Conservation (phyloP, 176 grass and related monocot species). For the Coix lacrymajobi region DNA sequence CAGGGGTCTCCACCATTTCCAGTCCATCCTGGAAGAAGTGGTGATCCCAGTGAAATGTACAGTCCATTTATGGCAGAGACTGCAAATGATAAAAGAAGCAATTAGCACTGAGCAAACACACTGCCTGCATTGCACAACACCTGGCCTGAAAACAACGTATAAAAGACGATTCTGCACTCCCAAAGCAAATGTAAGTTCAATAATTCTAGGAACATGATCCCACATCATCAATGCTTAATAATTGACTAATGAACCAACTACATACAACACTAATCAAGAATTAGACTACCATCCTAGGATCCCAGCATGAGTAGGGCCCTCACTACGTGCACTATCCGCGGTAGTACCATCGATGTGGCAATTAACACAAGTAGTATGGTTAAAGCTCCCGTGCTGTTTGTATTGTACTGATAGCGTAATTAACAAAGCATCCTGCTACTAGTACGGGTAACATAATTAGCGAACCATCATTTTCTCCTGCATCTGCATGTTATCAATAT, state of each 20-base stretch:
- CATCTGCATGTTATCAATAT: neutral
- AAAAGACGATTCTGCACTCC: neutral
- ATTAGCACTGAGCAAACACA: neutral
- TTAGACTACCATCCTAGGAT: neutral
- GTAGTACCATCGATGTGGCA: neutral
- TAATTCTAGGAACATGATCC: neutral
- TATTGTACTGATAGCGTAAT: neutral
- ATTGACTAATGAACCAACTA: neutral
- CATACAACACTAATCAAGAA: neutral
- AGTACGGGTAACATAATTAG: neutral
- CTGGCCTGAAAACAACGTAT: neutral
- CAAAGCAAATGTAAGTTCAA: neutral
- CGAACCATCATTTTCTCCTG: neutral
- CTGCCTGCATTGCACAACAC: slow-evolving; percentile 1
- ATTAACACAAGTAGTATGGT: neutral
- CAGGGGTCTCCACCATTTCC: slow-evolving; percentile 87
- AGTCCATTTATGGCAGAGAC: slow-evolving; percentile 87
- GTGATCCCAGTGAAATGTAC: slow-evolving; percentile 68
- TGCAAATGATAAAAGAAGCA: slow-evolving; percentile 29
- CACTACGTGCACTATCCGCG: neutral
- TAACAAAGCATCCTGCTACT: neutral
- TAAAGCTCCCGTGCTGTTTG: neutral
- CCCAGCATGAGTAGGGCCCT: neutral
- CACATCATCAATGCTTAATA: neutral
- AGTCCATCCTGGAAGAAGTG: slow-evolving; percentile 80